Conservation (phyloP, 108 stramenopile species). For the Stephanodiscus minutulus region DNA sequence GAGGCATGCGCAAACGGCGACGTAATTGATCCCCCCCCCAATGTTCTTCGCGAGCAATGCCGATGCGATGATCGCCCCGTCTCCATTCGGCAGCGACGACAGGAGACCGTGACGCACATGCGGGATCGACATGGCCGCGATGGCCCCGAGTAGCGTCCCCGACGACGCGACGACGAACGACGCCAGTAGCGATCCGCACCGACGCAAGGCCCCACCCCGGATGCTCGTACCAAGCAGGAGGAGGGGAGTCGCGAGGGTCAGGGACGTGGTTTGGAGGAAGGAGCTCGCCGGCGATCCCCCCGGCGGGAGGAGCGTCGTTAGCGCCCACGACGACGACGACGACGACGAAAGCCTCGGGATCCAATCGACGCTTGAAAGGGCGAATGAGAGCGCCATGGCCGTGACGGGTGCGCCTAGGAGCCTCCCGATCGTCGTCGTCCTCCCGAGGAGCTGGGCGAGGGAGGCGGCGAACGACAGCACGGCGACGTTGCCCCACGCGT, state of each 20-base stretch:
- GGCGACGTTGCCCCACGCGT: slow-evolving; percentile 78
- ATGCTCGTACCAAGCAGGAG: slow-evolving; percentile 80
- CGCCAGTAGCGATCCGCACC: slow-evolving; percentile 58
- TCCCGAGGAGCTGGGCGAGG: slow-evolving; percentile 61
- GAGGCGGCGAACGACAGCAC: slow-evolving; percentile 50
- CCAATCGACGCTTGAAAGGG: slow-evolving; percentile 62
- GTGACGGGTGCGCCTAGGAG: slow-evolving; percentile 80
- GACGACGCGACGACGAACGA: slow-evolving; percentile 64
- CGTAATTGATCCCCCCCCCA: slow-evolving; percentile 86
- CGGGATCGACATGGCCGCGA: slow-evolving; percentile 52
- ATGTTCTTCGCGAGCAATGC: slow-evolving; percentile 85
- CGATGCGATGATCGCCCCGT: slow-evolving; percentile 71
- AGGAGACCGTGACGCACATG: slow-evolving; percentile 34
- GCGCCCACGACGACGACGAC: not conserved
- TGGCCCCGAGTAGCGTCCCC: slow-evolving; percentile 62
- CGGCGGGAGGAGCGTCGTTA: slow-evolving; percentile 45
- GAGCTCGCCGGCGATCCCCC: slow-evolving; percentile 57
- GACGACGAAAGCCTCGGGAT: slow-evolving; percentile 10
- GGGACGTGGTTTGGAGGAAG: slow-evolving; percentile 29
- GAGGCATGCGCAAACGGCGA: slow-evolving; percentile 67
- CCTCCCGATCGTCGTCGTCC: slow-evolving; percentile 56
- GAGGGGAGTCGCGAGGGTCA: slow-evolving; percentile 76
- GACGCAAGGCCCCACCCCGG: slow-evolving; percentile 24
- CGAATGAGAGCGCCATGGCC: slow-evolving; percentile 80
- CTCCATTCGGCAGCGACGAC: slow-evolving; percentile 21